Conservation (phyloP, 2,329 filamentous ascomycete genomes). For the Pseudogymnoascus destructans region DNA sequence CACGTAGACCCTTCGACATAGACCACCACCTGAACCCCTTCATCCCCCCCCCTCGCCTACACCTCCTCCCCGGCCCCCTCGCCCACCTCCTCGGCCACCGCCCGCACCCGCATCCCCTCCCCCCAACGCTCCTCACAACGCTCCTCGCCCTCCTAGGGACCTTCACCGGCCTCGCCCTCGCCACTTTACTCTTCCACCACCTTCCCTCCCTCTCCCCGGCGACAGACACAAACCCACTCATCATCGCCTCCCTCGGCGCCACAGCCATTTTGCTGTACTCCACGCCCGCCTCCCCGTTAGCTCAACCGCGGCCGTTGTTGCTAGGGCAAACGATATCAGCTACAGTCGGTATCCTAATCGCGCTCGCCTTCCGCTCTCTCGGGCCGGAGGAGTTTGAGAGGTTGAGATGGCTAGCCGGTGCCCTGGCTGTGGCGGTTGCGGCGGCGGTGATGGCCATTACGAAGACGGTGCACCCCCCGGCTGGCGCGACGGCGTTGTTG, state of each 20-base stretch:
- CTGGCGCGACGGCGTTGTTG: constrained; percentile 59
- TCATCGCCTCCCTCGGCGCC: constrained; percentile 38
- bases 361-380: constrained; percentile 49
- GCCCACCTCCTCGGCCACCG: constrained; percentile 59
- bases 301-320: constrained; percentile 59
- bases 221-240: constrained; percentile 53
- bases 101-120: constrained; percentile 16
- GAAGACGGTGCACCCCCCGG: constrained; percentile 60
- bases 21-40: constrained; percentile 63
- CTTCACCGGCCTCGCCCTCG: constrained; percentile 45
- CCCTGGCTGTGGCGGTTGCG: constrained; percentile 50
- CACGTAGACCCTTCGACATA: constrained; percentile 52
- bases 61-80: constrained; percentile 49
- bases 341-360: constrained; percentile 45
- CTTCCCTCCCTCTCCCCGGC: constrained; percentile 51
- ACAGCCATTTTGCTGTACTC: constrained; percentile 66
- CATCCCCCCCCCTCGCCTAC: constrained; percentile 52
- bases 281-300: constrained; percentile 55
- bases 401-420: constrained; percentile 50
- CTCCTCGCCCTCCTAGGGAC: constrained; percentile 52
- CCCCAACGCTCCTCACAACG: background rate
- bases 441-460: constrained; percentile 55
- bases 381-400: constrained; percentile 33
- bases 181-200: constrained; percentile 48
- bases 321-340: constrained; percentile 53